Evolutionary conservation across 225 moss, liverwort and hornwort species (phyloP).

Genomic region (Physcomitrium patens): DNA sequence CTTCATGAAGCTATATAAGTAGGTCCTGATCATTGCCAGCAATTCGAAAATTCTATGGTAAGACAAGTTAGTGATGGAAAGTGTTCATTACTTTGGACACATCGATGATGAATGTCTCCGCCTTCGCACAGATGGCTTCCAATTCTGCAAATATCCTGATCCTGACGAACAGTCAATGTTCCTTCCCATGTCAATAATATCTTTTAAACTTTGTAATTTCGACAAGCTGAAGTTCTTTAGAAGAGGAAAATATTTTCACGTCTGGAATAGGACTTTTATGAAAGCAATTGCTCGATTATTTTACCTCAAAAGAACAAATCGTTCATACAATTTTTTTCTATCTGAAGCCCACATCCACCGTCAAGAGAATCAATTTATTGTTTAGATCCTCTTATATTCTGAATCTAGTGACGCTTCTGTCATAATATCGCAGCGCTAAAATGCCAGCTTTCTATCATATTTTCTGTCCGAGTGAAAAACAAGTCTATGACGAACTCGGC

Average conservation of each 20-base stretch:
- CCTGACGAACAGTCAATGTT: conserved; percentile 18
- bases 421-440: conserved; percentile 14
- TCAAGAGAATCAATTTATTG: neutral
- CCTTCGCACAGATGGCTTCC: conserved; percentile 18
- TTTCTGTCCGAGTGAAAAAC: neutral
- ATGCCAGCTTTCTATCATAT: neutral
- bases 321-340: neutral
- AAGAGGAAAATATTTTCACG: neutral
- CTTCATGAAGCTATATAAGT: too few species aligned
- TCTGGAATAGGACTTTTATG: neutral
- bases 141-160: conserved; percentile 17
- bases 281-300: neutral
- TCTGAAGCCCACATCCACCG: neutral
- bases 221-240: neutral
- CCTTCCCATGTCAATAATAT: conserved; percentile 27
- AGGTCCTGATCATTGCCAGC: neutral
- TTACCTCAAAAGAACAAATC: neutral
- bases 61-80: neutral
- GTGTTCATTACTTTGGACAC: conserved; percentile 26
- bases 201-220: neutral
- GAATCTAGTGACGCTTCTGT: neutral
- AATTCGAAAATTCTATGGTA: neutral
- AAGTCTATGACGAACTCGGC: too few species aligned
- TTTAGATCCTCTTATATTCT: neutral
- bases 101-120: conserved; percentile 19